phyloP scores from a whole-genome alignment of 2,329 filamentous ascomycete species.

The Nemania sp. region DNA sequence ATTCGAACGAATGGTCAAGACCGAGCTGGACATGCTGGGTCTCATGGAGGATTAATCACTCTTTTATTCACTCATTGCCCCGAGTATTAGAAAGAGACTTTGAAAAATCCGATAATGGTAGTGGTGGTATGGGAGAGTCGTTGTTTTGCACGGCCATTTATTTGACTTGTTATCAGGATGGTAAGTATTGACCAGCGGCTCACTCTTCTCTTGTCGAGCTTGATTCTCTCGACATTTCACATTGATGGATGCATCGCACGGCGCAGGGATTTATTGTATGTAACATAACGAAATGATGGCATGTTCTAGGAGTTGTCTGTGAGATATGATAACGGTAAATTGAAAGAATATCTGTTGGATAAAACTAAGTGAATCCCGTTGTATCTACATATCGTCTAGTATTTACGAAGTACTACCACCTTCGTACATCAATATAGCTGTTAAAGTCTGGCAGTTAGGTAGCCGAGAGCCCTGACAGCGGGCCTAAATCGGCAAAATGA shows the following conservation, averaged over 20 bases:
- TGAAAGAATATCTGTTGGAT: slow-evolving; percentile 1
- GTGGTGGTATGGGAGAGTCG: slow-evolving; percentile 5
- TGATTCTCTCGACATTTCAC: slow-evolving; percentile 5
- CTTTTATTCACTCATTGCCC: no score
- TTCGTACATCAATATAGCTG: no score
- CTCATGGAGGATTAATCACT: slow-evolving; percentile 63
- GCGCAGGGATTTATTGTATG: slow-evolving; percentile 20
- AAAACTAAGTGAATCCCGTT: no score
- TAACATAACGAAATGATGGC: slow-evolving; percentile 13
- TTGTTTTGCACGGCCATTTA: no score
- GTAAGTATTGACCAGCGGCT: not conserved
- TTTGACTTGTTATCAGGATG: no score
- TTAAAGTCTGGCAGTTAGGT: no score
- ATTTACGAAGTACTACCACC: no score
- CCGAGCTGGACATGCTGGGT: slow-evolving; percentile 71
- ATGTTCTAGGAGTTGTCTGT: not conserved
- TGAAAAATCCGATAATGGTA: not conserved
- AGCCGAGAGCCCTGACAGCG: no score
- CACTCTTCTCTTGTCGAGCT: slow-evolving; percentile 1
- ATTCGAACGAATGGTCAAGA: slow-evolving; percentile 72
- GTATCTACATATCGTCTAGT: no score
- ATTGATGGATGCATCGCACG: slow-evolving; percentile 23
- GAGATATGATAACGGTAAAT: slow-evolving; percentile 13
- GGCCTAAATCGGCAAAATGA: slow-evolving; percentile 28
- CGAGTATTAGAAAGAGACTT: not conserved